A percentile compares a stretch with the other conserved stretches of the same genome.
phyloP scores from a whole-genome alignment of 2,329 filamentous ascomycete genomes.

The Fusarium graminum region DNA sequence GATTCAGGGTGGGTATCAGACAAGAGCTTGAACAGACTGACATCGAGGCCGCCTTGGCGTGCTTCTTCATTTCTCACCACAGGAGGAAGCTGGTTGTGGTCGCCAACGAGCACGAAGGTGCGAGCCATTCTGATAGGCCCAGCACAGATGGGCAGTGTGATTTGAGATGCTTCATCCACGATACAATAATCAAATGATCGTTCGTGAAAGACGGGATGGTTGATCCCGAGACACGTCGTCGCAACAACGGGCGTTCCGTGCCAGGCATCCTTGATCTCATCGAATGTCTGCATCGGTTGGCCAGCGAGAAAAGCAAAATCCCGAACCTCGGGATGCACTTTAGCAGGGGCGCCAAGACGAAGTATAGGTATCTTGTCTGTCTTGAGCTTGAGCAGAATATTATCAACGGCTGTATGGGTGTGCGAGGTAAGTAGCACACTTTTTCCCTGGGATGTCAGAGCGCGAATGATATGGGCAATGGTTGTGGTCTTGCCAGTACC shows the following conservation, averaged over 20 bases:
- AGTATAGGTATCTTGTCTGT: constrained; percentile 82
- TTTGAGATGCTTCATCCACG: constrained; percentile 97
- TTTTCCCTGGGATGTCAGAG: constrained; percentile 88
- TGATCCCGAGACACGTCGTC: constrained; percentile 93
- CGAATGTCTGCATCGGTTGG: constrained; percentile 79
- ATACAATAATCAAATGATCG: constrained; percentile 98
- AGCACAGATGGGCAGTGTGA: constrained; percentile 93
- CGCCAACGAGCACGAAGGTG: constrained; percentile 94
- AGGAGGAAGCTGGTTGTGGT: constrained; percentile 95
- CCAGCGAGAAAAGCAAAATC: constrained; percentile 85
- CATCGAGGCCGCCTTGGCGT: constrained; percentile 85
- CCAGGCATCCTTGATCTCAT: constrained; percentile 87
- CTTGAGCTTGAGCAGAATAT: constrained; percentile 93
- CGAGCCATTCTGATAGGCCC: constrained; percentile 93
- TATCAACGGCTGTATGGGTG: constrained; percentile 97
- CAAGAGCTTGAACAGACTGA: constrained; percentile 93
- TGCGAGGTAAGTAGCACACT: constrained; percentile 94
- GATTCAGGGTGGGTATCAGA: constrained; percentile 89
- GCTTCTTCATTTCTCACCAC: constrained; percentile 94
- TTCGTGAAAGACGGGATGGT: constrained; percentile 87
- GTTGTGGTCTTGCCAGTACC: constrained; percentile 98
- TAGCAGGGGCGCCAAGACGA: constrained; percentile 85
- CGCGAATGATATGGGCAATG: constrained; percentile 95
- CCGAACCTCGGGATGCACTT: constrained; percentile 89
- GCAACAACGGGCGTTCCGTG: constrained; percentile 90